Percentiles rank a stretch among this genome's conserved stretches.
Evolutionary conservation across 768 basidiomycete species (phyloP).

Genomic region (Mycena amicta): DNA sequence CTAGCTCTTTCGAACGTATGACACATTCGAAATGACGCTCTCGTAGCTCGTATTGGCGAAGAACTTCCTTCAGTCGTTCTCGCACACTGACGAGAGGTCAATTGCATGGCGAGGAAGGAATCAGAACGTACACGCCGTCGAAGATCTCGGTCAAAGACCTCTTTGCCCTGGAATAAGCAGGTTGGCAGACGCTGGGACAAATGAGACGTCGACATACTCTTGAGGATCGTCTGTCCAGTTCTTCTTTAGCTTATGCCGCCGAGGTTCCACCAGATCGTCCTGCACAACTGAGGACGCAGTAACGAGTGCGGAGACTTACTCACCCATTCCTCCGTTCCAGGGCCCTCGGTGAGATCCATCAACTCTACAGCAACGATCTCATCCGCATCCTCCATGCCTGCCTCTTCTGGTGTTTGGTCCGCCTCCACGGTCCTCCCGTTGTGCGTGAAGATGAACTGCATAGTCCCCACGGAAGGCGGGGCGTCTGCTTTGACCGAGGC

Average conservation of each 20-base stretch:
- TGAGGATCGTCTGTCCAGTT: constrained; percentile 75
- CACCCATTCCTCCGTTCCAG: constrained; percentile 65
- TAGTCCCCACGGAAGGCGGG: constrained; percentile 45
- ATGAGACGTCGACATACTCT: constrained; percentile 54
- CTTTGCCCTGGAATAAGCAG: constrained; percentile 53
- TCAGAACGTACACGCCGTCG: constrained; percentile 71
- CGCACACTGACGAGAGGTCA: constrained; percentile 57
- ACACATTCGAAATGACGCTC: constrained; percentile 93
- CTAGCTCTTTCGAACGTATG: constrained; percentile 88
- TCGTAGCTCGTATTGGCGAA: constrained; percentile 86
- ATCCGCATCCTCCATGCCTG: constrained; percentile 85
- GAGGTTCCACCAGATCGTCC: constrained; percentile 68
- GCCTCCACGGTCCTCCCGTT: constrained; percentile 78
- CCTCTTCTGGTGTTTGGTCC: constrained; percentile 84
- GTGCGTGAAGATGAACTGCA: constrained; percentile 87
- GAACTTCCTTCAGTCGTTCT: constrained; percentile 83
- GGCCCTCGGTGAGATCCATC: constrained; percentile 83
- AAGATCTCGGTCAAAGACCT: constrained; percentile 82
- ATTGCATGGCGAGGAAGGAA: constrained; percentile 5
- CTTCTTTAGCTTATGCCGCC: constrained; percentile 74
- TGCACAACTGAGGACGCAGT: constrained; percentile 27
- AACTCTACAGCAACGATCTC: constrained; percentile 88
- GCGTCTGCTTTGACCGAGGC: constrained; percentile 55
- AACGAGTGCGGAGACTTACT: constrained; percentile 26
- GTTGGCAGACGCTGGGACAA: constrained; percentile 7